A percentile compares a stretch with the other conserved stretches of the same genome.
These are phyloP conservation scores for Fusarium newnesense DNA, from an alignment of 2,329 filamentous ascomycete genomes.

Conservation along the genomic window DNA sequence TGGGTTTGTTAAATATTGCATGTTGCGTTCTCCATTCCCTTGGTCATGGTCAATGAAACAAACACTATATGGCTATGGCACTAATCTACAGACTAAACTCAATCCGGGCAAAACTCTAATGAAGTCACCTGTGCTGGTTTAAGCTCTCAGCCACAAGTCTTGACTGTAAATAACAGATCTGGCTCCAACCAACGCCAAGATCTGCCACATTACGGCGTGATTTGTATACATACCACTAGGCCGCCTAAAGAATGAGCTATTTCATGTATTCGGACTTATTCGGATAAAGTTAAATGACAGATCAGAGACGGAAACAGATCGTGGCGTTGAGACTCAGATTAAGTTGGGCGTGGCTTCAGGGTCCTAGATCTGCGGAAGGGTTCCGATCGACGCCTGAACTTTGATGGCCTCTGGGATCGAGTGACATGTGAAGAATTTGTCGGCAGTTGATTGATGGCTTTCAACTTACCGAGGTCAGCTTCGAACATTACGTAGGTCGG, in stretches of 20 bases:
- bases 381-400: neutral
- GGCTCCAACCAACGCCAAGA: neutral
- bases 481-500: fast-evolving
- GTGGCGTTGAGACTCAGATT: neutral
- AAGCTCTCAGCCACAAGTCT: too few relatives aligned
- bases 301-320: slow-evolving; percentile 4
- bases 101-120: too few relatives aligned
- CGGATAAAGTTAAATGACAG: neutral
- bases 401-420: neutral
- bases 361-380: neutral
- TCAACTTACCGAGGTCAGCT: fast-evolving
- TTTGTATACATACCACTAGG: neutral
- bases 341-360: neutral
- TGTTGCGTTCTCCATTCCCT: neutral
- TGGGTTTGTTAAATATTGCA: neutral
- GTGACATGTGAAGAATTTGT: neutral
- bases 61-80: neutral
- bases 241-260: neutral
- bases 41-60: neutral
- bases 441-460: fast-evolving
- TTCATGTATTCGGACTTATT: fast-evolving
- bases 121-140: too few relatives aligned
- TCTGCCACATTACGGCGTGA: neutral
- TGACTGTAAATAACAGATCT: too few relatives aligned
- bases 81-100: neutral